Conservation (phyloP, 1,284 basidiomycete genomes). For the Erythrobasidium hasegawianum region DNA sequence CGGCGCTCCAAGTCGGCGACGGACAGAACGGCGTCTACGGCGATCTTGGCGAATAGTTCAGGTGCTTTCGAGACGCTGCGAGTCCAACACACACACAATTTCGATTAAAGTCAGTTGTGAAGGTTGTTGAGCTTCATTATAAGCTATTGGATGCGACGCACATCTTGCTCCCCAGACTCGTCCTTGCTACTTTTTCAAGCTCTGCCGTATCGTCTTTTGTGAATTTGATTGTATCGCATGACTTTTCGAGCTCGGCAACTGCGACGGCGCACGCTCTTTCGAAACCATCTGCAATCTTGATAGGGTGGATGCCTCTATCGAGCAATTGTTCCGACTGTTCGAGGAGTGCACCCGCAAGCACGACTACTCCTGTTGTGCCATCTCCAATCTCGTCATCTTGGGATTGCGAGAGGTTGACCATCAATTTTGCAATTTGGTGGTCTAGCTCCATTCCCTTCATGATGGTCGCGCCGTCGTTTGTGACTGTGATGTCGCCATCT, state of each 20-base stretch:
- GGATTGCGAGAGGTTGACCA: constrained; percentile 93
- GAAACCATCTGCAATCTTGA: constrained; percentile 96
- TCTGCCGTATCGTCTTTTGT: constrained; percentile 76
- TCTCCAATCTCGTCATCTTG: constrained; percentile 99
- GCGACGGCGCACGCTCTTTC: constrained; percentile 89
- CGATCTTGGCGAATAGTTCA: constrained; percentile 92
- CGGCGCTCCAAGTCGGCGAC: constrained; percentile 92
- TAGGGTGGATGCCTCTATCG: constrained; percentile 95
- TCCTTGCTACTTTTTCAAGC: constrained; percentile 90
- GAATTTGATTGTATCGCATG: constrained; percentile 87
- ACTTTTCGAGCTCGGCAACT: constrained; percentile 81
- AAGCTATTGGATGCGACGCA: constrained; percentile 50
- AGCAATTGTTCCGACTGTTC: constrained; percentile 80
- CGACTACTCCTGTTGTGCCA: constrained; percentile 96
- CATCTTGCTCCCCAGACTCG: constrained; percentile 96
- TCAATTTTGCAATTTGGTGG: constrained; percentile 95
- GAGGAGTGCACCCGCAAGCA: constrained; percentile 91
- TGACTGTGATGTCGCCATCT: constrained; percentile 98
- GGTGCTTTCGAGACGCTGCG: constrained; percentile 91
- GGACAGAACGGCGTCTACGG: constrained; percentile 90
- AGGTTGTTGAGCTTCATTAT: background rate
- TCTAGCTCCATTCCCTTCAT: constrained; percentile 68
- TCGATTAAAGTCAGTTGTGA: background rate
- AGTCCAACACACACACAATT: background rate
- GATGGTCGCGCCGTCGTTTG: constrained; percentile 97